A percentile compares a stretch with the other conserved stretches of the same genome.
phyloP scores from a whole-genome alignment of 108 stramenopile species.

The Stephanodiscus triporus region DNA sequence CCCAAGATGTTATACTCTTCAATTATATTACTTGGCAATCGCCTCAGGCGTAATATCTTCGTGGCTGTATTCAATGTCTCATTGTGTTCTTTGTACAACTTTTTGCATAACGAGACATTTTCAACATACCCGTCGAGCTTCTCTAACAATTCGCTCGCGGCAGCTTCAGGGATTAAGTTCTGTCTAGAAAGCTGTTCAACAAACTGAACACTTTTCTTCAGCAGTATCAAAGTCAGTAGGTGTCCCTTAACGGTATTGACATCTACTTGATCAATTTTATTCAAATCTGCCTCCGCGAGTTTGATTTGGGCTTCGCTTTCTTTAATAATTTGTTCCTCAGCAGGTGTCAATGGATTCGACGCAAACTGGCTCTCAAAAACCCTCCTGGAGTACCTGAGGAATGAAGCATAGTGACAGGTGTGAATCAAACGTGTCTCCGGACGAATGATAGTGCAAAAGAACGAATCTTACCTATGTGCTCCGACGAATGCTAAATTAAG shows the following conservation, averaged over 20 bases:
- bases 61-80: background rate
- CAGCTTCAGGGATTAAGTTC: constrained; percentile 22
- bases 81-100: background rate
- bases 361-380: constrained; percentile 23
- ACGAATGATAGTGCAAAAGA: background rate
- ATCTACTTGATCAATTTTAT: constrained; percentile 39
- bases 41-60: background rate
- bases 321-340: constrained; percentile 43
- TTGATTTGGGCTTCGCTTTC: constrained; percentile 52
- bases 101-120: background rate
- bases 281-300: constrained; percentile 41
- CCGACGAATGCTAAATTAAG: background rate
- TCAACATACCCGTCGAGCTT: constrained; percentile 11
- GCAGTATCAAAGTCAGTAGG: constrained; percentile 60
- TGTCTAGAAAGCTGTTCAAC: constrained; percentile 46
- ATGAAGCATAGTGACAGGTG: background rate
- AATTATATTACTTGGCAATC: background rate
- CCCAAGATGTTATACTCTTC: background rate
- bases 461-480: background rate
- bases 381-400: constrained; percentile 5
- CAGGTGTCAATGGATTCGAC: background rate
- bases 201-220: constrained; percentile 46
- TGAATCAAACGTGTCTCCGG: background rate
- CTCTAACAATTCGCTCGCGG: constrained; percentile 18
- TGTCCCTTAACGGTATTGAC: constrained; percentile 52